These are phyloP conservation scores for Solioccasus polychromus DNA, from an alignment of 768 basidiomycete species.

Conservation along the genomic window DNA sequence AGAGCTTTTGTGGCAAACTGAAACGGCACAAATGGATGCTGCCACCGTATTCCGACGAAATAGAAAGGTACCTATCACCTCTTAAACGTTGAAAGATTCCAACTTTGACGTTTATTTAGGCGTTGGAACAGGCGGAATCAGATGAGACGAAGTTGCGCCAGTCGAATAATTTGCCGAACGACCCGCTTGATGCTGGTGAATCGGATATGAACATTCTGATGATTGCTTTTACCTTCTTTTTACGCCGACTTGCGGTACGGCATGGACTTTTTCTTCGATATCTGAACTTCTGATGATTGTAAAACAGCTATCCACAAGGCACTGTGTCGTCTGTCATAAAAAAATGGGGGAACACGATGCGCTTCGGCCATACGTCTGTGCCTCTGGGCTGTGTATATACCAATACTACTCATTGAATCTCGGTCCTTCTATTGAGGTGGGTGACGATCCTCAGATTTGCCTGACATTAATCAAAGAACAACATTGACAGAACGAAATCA, in stretches of 20 bases:
- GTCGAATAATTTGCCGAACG: conserved; percentile 50
- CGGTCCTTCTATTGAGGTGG: conserved; percentile 65
- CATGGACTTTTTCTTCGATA: not conserved
- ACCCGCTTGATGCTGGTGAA: conserved; percentile 41
- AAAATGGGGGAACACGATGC: conserved; percentile 52
- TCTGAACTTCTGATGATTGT: too few relatives aligned
- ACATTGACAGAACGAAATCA: conserved; percentile 76
- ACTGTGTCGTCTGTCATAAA: conserved; percentile 75
- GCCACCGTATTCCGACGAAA: conserved; percentile 37
- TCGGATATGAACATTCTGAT: conserved; percentile 55
- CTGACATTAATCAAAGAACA: too few relatives aligned
- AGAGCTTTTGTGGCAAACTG: conserved; percentile 43
- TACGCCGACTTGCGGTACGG: conserved; percentile 59
- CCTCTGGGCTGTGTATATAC: conserved; percentile 61
- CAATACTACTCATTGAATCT: conserved; percentile 66
- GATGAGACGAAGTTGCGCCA: conserved; percentile 39
- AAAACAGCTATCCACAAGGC: conserved; percentile 64
- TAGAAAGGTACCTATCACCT: conserved; percentile 26
- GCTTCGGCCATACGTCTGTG: conserved; percentile 74
- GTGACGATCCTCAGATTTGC: conserved; percentile 13
- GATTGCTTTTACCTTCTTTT: conserved; percentile 61
- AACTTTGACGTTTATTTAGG: conserved; percentile 4
- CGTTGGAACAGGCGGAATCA: conserved; percentile 37
- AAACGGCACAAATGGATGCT: conserved; percentile 41
- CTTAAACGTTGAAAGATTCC: not conserved